Percentiles rank a stretch among this genome's conserved stretches.
phyloP scores from a whole-genome alignment of 805 yeast genomes.

The Grigorovia humatica region DNA sequence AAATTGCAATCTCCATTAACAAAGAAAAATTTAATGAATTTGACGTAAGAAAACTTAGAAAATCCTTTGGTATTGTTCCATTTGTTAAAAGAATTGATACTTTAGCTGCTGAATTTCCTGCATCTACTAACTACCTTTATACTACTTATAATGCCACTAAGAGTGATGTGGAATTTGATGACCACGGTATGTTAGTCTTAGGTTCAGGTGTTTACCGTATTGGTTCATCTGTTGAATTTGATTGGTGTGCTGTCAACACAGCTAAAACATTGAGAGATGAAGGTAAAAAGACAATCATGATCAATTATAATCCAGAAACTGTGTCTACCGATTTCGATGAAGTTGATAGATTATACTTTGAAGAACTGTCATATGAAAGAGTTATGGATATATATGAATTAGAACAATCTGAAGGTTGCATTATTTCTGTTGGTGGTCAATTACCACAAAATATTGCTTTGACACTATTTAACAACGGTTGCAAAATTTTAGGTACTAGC shows the following conservation, averaged over 20 bases:
- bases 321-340: slow-evolving; percentile 98
- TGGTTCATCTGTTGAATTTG: slow-evolving; percentile 97
- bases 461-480: slow-evolving; percentile 66
- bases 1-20: slow-evolving; percentile 70
- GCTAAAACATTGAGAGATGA: slow-evolving; percentile 85
- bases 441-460: slow-evolving; percentile 95
- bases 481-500: slow-evolving; percentile 83
- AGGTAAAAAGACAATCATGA: slow-evolving; percentile 88
- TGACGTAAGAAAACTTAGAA: slow-evolving; percentile 75
- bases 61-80: slow-evolving; percentile 71
- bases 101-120: slow-evolving; percentile 98
- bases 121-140: slow-evolving; percentile 88
- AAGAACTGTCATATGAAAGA: slow-evolving; percentile 89
- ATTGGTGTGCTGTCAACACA: slow-evolving; percentile 98
- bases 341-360: slow-evolving; percentile 94
- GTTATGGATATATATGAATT: slow-evolving; percentile 95
- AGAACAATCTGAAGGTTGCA: slow-evolving; percentile 82
- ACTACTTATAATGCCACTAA: slow-evolving; percentile 89
- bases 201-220: slow-evolving; percentile 99
- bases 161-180: slow-evolving; percentile 77
- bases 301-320: slow-evolving; percentile 96
- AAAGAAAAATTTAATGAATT: slow-evolving; percentile 41
- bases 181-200: slow-evolving; percentile 84
- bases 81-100: slow-evolving; percentile 96
- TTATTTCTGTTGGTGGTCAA: slow-evolving; percentile 97